A percentile compares a stretch with the other conserved stretches of the same genome.
phyloP scores from a whole-genome alignment of 2,329 filamentous ascomycete species.

The Fusarium sp. region DNA sequence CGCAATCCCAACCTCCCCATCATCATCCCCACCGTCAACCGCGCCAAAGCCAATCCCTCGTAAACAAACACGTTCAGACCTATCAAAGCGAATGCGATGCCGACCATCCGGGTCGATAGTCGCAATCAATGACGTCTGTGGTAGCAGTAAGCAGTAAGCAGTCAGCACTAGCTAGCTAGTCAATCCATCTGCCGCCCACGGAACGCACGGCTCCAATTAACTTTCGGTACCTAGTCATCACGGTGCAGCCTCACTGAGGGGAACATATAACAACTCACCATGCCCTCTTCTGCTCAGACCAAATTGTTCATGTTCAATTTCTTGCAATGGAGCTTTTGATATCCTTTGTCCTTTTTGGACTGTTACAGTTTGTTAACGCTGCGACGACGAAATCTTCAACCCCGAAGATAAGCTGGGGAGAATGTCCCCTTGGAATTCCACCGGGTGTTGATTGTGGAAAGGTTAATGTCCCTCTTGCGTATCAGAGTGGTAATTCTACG shows the following conservation, averaged over 20 bases:
- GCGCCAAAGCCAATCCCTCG: neutral
- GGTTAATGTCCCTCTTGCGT: conserved; percentile 28
- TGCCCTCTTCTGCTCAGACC: no score
- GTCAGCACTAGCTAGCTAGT: conserved; percentile 23
- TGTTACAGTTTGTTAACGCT: neutral
- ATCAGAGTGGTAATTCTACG: conserved; percentile 24
- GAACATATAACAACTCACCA: neutral
- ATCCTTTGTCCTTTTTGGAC: neutral
- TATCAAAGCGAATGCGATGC: neutral
- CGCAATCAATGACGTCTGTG: conserved; percentile 1
- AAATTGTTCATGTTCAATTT: neutral
- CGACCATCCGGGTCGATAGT: neutral
- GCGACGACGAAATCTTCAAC: neutral
- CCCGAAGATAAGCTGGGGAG: conserved; percentile 5
- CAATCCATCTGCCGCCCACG: neutral
- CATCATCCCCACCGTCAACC: neutral
- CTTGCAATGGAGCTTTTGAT: neutral
- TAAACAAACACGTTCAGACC: neutral
- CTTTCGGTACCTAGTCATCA: conserved; percentile 2
- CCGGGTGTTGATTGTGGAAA: conserved; percentile 29
- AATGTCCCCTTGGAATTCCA: conserved; percentile 9
- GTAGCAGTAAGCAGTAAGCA: conserved; percentile 10
- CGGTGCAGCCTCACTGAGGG: neutral
- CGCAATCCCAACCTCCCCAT: neutral
- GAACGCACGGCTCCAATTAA: conserved; percentile 13